Base-by-base conservation (phyloP, 495 filamentous ascomycete genomes). In the Aspergillus haitiensis region DNA sequence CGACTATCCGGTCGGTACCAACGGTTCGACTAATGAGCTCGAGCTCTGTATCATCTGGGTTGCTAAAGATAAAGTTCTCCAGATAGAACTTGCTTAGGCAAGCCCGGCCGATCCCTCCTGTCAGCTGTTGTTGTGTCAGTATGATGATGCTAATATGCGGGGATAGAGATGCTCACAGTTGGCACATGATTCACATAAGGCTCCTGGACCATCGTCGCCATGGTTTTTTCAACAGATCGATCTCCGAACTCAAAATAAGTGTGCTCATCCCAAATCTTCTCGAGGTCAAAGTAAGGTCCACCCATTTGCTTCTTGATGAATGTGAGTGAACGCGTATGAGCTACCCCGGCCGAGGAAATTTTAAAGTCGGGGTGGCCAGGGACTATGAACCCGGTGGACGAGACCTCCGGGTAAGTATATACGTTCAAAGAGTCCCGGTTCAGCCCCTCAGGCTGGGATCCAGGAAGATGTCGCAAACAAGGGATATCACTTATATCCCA, bases 21-120 rank as follows among this genome's bases (percentile, higher is more conserved):
- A 85, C 67, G 0, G 90, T 93, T 11, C 90, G 80, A 40, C 86
- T 89, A 32, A 93, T 71, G 6, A 93, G 78, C 61, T 89, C 85
- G 59, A 92, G 77, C 27, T 69, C 69, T 8, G 86, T 81, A 40
- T 87, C 85, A 0, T 76, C 76, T 12, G 91, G 87, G 54, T 91
- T 89, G 51, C 77, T 81, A 39, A 87, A 86, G 56, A 92, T 87
- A 72, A 93, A 93, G 65, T 88, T 84, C 50, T 90, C 69, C 6
- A 76, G 78, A 67, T 93, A 93, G 67, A 94, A 95, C 7, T 76
- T 67, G 2, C 78, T 79, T 18, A 94, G 72, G 7, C 79, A 78
- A 35, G 78, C 74, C 21, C 82, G 76, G 2, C 91, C 91, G 44
- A 89, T 77, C 0, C 89, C 91, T 11, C 90, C 90, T 3, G 89